Percentiles rank a stretch among this genome's conserved stretches.
Conservation (phyloP, 176 grass and related monocot genomes). For the Oryza longistaminata region DNA sequence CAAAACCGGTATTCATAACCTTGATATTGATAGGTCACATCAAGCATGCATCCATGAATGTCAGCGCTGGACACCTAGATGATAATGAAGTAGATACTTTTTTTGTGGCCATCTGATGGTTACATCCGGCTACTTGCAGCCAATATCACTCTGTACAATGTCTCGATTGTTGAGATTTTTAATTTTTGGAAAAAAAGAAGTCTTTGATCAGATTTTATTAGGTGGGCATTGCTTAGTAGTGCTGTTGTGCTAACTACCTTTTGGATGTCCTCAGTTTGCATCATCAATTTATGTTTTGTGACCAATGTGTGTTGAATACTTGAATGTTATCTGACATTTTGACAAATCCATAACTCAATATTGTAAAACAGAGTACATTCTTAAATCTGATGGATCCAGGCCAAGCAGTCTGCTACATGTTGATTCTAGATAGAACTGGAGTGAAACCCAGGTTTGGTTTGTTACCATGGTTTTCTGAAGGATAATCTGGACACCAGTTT, state of each 20-base stretch:
- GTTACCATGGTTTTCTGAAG: background rate
- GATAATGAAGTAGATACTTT: background rate
- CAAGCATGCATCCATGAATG: background rate
- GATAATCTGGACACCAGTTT: background rate
- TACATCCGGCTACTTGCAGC: background rate
- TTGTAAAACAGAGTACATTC: background rate
- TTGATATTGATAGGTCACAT: background rate
- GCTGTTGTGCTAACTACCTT: background rate
- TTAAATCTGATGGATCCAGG: background rate
- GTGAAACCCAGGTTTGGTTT: background rate
- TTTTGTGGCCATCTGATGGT: background rate
- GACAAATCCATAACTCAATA: background rate
- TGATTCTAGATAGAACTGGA: background rate
- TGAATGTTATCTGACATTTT: background rate
- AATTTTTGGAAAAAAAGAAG: background rate
- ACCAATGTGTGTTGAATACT: background rate
- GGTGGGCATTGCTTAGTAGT: background rate
- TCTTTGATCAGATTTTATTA: background rate
- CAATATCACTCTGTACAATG: background rate
- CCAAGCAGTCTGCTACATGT: background rate
- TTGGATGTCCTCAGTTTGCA: background rate
- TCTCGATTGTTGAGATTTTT: background rate
- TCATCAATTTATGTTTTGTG: background rate
- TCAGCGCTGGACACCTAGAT: background rate
- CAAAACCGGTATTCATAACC: background rate